Conservation (phyloP, 2,329 filamentous ascomycete species). For the Aspergillus ruber region DNA sequence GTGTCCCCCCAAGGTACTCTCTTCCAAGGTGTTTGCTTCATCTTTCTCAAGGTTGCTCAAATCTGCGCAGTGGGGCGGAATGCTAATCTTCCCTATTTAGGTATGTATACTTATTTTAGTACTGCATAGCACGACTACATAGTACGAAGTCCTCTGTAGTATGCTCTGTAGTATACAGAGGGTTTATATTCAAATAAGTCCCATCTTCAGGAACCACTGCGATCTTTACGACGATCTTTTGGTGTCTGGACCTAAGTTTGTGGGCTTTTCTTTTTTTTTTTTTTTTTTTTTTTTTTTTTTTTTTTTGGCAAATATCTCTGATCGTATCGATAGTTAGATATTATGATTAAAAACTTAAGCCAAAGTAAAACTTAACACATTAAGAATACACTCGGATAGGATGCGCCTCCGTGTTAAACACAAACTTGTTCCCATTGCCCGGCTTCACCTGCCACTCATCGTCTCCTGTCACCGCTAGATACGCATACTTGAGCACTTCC, state of each 20-base stretch:
- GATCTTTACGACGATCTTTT: conserved; percentile 24
- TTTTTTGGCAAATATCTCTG: background rate
- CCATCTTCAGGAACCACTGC: conserved; percentile 10
- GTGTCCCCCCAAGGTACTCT: conserved; percentile 1
- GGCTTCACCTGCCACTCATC: conserved; percentile 49
- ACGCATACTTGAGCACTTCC: conserved; percentile 79
- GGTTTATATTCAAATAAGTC: too few relatives aligned
- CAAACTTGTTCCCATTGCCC: conserved; percentile 48
- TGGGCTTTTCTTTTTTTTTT: too few relatives aligned
- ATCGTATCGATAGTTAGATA: background rate
- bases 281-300: background rate
- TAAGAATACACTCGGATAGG: conserved; percentile 30
- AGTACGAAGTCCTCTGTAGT: conserved; percentile 3
- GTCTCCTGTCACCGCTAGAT: conserved; percentile 57
- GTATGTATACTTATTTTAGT: background rate
- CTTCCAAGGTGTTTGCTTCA: background rate
- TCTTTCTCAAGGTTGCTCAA: conserved; percentile 18
- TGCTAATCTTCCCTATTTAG: background rate
- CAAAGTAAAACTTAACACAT: too few relatives aligned
- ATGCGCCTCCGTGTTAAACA: conserved; percentile 62
- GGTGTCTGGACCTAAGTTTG: conserved; percentile 9
- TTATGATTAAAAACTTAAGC: too few relatives aligned
- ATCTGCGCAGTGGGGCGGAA: conserved; percentile 11
- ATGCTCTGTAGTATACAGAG: background rate
- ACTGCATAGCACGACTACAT: background rate